Conservation (phyloP, 78 protist species). For the Dictyostelium brefeldianum region DNA sequence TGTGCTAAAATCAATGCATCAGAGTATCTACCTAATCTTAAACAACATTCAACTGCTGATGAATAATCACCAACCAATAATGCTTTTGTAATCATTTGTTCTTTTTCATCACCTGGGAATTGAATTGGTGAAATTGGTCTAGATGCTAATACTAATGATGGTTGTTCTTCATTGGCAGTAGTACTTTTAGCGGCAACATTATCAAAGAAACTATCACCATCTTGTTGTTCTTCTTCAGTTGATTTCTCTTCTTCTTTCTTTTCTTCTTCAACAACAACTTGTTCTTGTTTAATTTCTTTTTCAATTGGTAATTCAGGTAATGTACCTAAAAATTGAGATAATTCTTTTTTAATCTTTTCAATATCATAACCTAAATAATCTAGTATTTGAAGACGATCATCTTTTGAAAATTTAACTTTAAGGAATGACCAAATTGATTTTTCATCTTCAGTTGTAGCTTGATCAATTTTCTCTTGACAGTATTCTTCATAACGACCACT, state of each 20-base stretch:
- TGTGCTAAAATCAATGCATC: constrained; percentile 91
- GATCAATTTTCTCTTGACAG: constrained; percentile 63
- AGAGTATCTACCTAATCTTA: constrained; percentile 81
- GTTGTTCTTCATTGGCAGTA: not conserved
- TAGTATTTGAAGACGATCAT: constrained; percentile 51
- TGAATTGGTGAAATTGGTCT: constrained; percentile 16
- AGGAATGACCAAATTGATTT: constrained; percentile 81
- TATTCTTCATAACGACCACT: constrained; percentile 37
- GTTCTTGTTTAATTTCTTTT: not conserved
- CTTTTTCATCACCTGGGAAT: constrained; percentile 74
- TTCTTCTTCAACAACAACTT: not conserved
- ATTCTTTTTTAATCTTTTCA: constrained; percentile 43
- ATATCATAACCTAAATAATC: constrained; percentile 75
- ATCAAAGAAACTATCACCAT: not conserved
- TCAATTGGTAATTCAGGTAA: constrained; percentile 52
- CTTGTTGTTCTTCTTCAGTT: not conserved
- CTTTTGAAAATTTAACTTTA: constrained; percentile 49
- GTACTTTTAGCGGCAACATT: not conserved
- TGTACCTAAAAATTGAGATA: constrained; percentile 29
- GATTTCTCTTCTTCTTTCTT: not conserved
- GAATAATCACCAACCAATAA: constrained; percentile 83
- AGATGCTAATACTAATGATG: not conserved
- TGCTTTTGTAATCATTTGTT: constrained; percentile 72
- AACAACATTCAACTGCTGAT: constrained; percentile 85
- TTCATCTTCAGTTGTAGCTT: constrained; percentile 37